These are phyloP conservation scores for Strobilomyces echinocephalus DNA, from an alignment of 768 basidiomycete species.

Conservation along the genomic window DNA sequence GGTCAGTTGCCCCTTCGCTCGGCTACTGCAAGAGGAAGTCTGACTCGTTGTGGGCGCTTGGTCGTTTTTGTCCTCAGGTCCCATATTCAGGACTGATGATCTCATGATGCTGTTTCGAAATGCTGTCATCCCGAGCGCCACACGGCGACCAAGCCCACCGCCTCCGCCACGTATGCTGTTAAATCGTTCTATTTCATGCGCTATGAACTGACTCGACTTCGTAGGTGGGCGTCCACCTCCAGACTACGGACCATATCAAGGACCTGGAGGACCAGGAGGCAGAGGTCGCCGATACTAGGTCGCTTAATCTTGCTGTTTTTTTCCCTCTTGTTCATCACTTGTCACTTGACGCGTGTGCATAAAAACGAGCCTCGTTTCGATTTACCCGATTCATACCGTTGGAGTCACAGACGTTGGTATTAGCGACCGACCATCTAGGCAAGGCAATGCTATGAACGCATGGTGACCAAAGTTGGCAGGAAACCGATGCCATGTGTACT, in stretches of 20 bases:
- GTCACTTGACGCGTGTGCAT: constrained; percentile 6
- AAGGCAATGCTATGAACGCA: background rate
- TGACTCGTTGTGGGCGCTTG: constrained; percentile 7
- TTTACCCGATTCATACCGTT: constrained; percentile 1
- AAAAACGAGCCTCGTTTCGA: background rate
- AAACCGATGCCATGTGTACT: background rate
- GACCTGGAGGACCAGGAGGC: constrained; percentile 63
- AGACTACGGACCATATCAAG: constrained; percentile 83
- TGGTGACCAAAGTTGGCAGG: background rate
- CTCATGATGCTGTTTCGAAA: constrained; percentile 80
- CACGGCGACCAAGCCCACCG: constrained; percentile 48
- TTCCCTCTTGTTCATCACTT: constrained; percentile 16
- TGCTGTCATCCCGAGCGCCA: constrained; percentile 70
- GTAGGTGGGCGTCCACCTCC: constrained; percentile 72
- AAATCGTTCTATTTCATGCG: background rate
- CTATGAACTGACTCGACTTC: constrained; percentile 6
- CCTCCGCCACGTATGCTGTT: constrained; percentile 40
- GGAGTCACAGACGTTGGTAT: background rate
- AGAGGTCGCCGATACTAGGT: constrained; percentile 40
- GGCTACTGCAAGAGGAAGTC: constrained; percentile 8
- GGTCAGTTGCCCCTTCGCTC: constrained; percentile 46
- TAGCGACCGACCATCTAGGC: background rate
- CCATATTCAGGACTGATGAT: constrained; percentile 86
- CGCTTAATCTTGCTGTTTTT: background rate
- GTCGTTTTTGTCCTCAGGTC: constrained; percentile 47